Evolutionary conservation across 129 eudicot species (phyloP), one percentile per base, ranked within the genome.

Genomic region (Lactuca sativa): DNA sequence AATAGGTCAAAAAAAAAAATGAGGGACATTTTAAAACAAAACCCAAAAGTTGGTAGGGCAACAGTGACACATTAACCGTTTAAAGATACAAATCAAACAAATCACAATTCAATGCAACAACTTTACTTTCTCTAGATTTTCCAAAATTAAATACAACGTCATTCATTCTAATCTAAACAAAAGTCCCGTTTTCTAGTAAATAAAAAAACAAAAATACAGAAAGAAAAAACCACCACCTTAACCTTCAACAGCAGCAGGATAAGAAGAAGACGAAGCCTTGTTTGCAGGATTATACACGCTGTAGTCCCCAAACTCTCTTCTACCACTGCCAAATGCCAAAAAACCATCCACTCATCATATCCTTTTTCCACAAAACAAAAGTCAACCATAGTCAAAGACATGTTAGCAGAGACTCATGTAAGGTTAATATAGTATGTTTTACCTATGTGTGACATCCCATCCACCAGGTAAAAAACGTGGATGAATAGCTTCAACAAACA

Each of bases 391-490:
- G 60, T 49, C 66, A 43, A 32, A 59, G 31, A 59, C 34, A 25
- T 25, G 30, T 25, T 25, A 25, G 15, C 7, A 48, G 41, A 75
- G 2, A 25, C 1, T 2, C 68, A 16, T n/a, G 16, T 69, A 78
- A 59, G 15, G 15, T 47, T 32, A 12, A 40, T 7, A 21, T 21
- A 21, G 1, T 21, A 21, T 21, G 21, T 30, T 25, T 7, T 77
- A 90, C 99, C 99, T 90, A 86, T 95, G 99, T 48, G 69, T 85
- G 59, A 95, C 88, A 77, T 95, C 99, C 99, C 99, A 95, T 33
- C 99, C 99, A 43, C 62, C 95, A 57, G 99, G 97, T 77, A 95
- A 84, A 78, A 81, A 85, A 9, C 87, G 90, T 59, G 99, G 99
- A 77, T 84, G 83, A 30, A 95, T 74, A 33, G 97, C 78, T 79